Conservation (phyloP, 2,329 filamentous ascomycete species). For the Bipolaris cookei region DNA sequence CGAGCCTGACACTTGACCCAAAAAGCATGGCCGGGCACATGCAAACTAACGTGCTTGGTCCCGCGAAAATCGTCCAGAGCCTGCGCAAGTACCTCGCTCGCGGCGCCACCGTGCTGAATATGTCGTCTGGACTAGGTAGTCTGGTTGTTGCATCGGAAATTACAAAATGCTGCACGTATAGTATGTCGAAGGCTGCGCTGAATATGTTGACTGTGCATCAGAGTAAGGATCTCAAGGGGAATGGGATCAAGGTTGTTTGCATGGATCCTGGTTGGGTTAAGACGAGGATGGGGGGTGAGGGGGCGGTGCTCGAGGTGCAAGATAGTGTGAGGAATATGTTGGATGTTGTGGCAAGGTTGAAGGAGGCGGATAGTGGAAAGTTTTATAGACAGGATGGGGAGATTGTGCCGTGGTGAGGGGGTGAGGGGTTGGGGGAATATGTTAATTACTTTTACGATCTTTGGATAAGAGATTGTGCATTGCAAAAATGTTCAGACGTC, state of each 20-base stretch:
- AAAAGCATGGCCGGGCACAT: constrained; percentile 52
- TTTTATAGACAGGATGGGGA: constrained; percentile 48
- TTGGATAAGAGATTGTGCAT: no score
- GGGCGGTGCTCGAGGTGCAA: constrained; percentile 48
- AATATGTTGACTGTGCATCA: constrained; percentile 55
- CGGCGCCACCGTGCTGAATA: constrained; percentile 45
- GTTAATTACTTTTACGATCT: no score
- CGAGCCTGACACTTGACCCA: constrained; percentile 49
- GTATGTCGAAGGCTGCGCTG: constrained; percentile 53
- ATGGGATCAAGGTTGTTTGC: constrained; percentile 42
- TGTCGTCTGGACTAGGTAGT: constrained; percentile 44
- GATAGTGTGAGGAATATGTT: constrained; percentile 51
- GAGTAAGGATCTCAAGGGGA: constrained; percentile 45
- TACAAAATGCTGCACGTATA: constrained; percentile 50
- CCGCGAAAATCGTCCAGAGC: constrained; percentile 54
- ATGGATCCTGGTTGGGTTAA: constrained; percentile 57
- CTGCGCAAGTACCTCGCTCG: constrained; percentile 42
- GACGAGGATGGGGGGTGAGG: constrained; percentile 54
- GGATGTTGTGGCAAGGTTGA: constrained; percentile 42
- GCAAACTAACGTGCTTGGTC: constrained; percentile 56
- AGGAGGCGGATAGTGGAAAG: constrained; percentile 46
- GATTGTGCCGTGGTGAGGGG: constrained; percentile 42
- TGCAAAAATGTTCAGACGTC: no score
- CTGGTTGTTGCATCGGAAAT: constrained; percentile 40
- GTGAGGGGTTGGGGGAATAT: no score